Percentiles rank a stretch among this genome's conserved stretches.
Evolutionary conservation across 257 asterid genomes (phyloP).

Genomic region (Solanum chilense): DNA sequence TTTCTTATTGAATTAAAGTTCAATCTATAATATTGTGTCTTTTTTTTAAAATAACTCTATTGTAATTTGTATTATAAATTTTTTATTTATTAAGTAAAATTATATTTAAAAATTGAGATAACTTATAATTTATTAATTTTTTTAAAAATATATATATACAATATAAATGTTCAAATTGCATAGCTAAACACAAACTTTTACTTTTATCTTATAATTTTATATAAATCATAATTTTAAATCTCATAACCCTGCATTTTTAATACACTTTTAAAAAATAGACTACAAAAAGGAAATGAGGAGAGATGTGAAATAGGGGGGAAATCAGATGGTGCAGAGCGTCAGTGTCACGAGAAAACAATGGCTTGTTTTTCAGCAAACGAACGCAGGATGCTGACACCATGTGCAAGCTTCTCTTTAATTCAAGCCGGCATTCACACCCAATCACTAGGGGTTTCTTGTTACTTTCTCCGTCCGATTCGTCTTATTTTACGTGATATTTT

Average conservation of each 20-base stretch:
- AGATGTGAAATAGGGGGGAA: not conserved
- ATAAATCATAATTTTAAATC: not conserved
- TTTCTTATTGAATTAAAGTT: no score
- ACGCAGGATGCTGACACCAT: not conserved
- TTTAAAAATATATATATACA: no score
- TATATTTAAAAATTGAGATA: no score
- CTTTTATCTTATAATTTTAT: not conserved
- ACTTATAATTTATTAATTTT: no score
- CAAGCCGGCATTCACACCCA: not conserved
- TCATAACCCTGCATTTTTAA: no score
- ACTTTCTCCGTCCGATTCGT: no score
- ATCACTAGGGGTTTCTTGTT: no score
- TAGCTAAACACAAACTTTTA: no score
- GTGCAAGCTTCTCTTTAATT: not conserved
- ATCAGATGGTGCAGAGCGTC: not conserved
- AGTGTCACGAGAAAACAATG: not conserved
- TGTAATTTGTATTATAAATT: not conserved
- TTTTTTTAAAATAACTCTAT: not conserved
- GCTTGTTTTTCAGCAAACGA: not conserved
- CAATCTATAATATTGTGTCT: no score
- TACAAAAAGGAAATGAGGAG: not conserved
- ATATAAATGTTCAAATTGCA: not conserved
- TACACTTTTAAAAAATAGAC: not conserved
- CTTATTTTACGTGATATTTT: no score
- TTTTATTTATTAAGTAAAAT: no score